phyloP scores from a whole-genome alignment of 352 stramenopile species.

The Phytophthora quininea region DNA sequence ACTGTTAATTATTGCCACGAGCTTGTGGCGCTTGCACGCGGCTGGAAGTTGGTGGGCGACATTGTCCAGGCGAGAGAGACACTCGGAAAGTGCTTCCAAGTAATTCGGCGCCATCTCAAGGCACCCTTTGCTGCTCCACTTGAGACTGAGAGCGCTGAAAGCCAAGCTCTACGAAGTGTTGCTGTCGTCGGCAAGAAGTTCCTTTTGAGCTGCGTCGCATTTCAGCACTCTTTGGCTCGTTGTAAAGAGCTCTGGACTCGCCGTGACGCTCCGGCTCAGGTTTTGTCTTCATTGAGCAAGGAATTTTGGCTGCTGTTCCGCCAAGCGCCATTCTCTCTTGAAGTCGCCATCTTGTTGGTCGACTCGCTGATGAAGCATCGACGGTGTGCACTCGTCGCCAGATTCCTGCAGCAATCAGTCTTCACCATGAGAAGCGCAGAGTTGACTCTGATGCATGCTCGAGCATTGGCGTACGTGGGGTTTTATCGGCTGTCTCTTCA shows the following conservation, averaged over 20 bases:
- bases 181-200: constrained; percentile 20
- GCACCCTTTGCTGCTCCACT: constrained; percentile 5
- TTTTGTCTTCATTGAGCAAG: constrained; percentile 24
- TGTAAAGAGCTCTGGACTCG: constrained; percentile 23
- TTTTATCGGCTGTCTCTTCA: constrained; percentile 31
- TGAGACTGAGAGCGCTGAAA: not conserved
- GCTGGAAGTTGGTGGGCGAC: constrained; percentile 30
- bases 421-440: constrained; percentile 15
- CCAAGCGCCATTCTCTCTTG: constrained; percentile 29
- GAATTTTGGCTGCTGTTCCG: constrained; percentile 26
- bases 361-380: constrained; percentile 26
- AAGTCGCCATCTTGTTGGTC: constrained; percentile 18
- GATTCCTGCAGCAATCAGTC: constrained; percentile 21
- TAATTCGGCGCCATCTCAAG: constrained; percentile 12
- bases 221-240: constrained; percentile 23
- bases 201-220: constrained; percentile 32
- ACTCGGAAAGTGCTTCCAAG: constrained; percentile 18
- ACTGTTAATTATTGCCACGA: constrained; percentile 23
- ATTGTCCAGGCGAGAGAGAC: constrained; percentile 10
- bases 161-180: constrained; percentile 13
- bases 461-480: constrained; percentile 24
- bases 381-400: constrained; percentile 21
- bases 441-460: constrained; percentile 34
- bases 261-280: constrained; percentile 20
- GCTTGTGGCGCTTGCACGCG: constrained; percentile 13